phyloP scores from a whole-genome alignment of 139 green algal species.

The Auxenochlorella pyrenoidosa region DNA sequence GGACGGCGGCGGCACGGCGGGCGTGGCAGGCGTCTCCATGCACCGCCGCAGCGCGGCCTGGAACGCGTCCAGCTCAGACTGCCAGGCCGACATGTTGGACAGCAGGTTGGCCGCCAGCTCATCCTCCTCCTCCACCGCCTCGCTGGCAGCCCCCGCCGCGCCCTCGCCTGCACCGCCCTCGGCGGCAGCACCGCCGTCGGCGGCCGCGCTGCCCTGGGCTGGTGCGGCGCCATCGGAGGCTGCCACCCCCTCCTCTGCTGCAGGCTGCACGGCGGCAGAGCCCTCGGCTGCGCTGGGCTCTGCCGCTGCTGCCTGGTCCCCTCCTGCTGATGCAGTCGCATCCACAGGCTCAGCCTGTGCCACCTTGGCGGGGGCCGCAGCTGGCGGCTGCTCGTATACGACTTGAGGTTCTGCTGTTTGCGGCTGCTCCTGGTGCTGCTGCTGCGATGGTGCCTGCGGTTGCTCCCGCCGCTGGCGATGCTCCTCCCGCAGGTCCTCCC shows the following conservation, averaged over 20 bases:
- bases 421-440: background rate
- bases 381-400: background rate
- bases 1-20: background rate
- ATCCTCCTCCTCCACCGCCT: conserved; percentile 4
- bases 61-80: conserved; percentile 24
- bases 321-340: background rate
- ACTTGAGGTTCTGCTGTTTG: no score
- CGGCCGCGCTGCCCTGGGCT: background rate
- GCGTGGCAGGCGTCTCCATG: conserved; percentile 4
- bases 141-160: background rate
- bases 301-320: background rate
- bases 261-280: no score
- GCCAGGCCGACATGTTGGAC: conserved; percentile 36
- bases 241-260: background rate
- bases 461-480: background rate
- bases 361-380: background rate
- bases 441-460: background rate
- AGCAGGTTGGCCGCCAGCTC: conserved; percentile 28
- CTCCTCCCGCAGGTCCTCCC: background rate
- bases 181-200: background rate
- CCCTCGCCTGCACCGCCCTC: background rate
- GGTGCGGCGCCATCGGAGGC: background rate
- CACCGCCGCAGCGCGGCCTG: conserved; percentile 10
- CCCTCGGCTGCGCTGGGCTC: background rate
- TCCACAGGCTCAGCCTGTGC: background rate